Evolutionary conservation across 2,329 filamentous ascomycete genomes (phyloP).

Genomic region (Thermothelomyces thermophilus): DNA sequence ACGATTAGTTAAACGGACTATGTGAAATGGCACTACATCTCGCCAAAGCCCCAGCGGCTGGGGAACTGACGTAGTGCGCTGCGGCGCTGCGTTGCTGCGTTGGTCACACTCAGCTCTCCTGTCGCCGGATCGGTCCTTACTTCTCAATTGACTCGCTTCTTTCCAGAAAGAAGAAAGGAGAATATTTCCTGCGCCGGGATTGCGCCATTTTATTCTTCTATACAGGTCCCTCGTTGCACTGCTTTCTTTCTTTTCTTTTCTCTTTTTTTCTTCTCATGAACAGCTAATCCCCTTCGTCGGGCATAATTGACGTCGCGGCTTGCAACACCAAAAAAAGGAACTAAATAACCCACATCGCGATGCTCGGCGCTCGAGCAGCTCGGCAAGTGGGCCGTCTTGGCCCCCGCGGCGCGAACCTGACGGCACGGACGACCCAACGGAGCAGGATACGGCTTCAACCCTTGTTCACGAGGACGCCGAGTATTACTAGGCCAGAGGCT

Average conservation of each 20-base stretch:
- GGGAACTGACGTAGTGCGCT: too few species aligned
- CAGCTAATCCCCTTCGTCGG: neutral
- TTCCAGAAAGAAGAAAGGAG: too few species aligned
- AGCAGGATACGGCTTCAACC: conserved; percentile 10
- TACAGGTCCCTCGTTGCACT: too few species aligned
- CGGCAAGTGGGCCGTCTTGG: conserved; percentile 12
- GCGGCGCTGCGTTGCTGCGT: too few species aligned
- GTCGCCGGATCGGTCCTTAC: neutral
- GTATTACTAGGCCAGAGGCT: neutral
- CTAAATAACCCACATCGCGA: conserved; percentile 10
- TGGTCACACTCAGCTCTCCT: too few species aligned
- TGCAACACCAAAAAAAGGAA: neutral
- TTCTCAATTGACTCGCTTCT: neutral
- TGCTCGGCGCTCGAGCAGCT: conserved; percentile 19
- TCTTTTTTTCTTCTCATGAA: neutral
- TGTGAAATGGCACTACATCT: too few species aligned
- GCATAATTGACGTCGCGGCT: conserved; percentile 19
- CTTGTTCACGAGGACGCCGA: conserved; percentile 16
- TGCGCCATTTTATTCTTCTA: neutral
- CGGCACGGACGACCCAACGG: neutral
- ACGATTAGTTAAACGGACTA: too few species aligned
- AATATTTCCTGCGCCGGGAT: too few species aligned
- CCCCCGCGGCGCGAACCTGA: neutral
- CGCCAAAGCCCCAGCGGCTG: too few species aligned
- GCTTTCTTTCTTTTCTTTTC: neutral